Percentiles rank a stretch among this genome's conserved stretches.
Conservation (phyloP, 2,329 filamentous ascomycete species). For the Colletotrichum incanum region DNA sequence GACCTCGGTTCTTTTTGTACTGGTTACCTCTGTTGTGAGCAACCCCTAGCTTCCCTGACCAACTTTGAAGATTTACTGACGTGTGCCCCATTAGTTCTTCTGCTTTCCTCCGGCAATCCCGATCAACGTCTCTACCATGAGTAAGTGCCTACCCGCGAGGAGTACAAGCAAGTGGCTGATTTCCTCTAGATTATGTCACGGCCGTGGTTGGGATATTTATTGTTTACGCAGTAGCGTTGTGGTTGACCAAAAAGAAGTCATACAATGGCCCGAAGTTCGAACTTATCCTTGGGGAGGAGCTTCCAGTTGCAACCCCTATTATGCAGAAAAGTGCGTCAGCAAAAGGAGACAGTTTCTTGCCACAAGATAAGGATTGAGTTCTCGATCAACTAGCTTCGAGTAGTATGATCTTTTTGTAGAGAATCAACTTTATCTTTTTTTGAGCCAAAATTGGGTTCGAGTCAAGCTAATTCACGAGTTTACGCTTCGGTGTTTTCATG, state of each 20-base stretch:
- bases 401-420: neutral
- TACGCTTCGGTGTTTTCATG: neutral
- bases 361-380: neutral
- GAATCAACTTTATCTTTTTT: neutral
- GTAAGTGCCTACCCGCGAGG: constrained; percentile 4
- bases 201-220: constrained; percentile 23
- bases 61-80: neutral
- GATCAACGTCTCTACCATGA: constrained; percentile 28
- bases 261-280: constrained; percentile 32
- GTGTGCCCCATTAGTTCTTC: constrained; percentile 10
- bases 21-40: constrained; percentile 28
- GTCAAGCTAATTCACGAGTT: neutral
- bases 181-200: constrained; percentile 22
- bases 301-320: constrained; percentile 5
- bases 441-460: rapidly evolving
- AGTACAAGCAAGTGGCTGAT: neutral
- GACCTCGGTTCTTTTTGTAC: constrained; percentile 24
- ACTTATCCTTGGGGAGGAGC: constrained; percentile 27
- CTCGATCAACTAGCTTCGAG: neutral
- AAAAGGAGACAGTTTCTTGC: neutral
- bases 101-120: constrained; percentile 35
- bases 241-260: constrained; percentile 13
- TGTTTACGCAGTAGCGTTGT: constrained; percentile 11
- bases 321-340: neutral
- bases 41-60: no score